A percentile compares a stretch with the other conserved stretches of the same genome.
Evolutionary conservation across 2,329 filamentous ascomycete species (phyloP).

Genomic region (Penicillium oxalicum): DNA sequence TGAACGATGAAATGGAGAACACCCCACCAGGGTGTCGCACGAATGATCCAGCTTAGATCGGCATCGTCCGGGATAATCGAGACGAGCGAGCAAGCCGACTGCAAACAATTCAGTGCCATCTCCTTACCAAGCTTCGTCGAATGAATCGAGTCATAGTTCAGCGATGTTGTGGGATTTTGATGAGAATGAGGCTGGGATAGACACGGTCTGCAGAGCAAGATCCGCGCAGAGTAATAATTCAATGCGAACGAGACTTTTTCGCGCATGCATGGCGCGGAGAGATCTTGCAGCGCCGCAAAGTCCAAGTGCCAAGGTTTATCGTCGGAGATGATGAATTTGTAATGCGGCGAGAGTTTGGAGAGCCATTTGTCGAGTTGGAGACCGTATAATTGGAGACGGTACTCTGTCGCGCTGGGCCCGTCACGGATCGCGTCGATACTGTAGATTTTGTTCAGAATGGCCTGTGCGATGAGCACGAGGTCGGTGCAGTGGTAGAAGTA

Average conservation of each 20-base stretch:
- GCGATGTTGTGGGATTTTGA: neutral
- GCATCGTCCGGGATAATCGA: slow-evolving; percentile 34
- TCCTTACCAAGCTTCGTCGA: slow-evolving; percentile 12
- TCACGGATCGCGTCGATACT: slow-evolving; percentile 33
- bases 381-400: slow-evolving; percentile 28
- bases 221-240: slow-evolving; percentile 37
- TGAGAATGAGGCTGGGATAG: slow-evolving; percentile 29
- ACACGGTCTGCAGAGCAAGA: slow-evolving; percentile 39
- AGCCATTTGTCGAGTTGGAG: slow-evolving; percentile 33
- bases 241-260: slow-evolving; percentile 36
- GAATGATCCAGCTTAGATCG: slow-evolving; percentile 30
- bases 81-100: slow-evolving; percentile 34
- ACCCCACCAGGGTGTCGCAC: slow-evolving; percentile 38
- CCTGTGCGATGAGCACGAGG: slow-evolving; percentile 32
- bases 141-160: neutral
- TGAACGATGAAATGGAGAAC: slow-evolving; percentile 42
- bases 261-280: slow-evolving; percentile 18
- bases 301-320: slow-evolving; percentile 19
- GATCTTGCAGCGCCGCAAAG: slow-evolving; percentile 9
- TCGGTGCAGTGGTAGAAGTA: slow-evolving; percentile 37
- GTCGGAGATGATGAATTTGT: slow-evolving; percentile 29
- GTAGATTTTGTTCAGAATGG: slow-evolving; percentile 35
- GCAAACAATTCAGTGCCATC: slow-evolving; percentile 34
- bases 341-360: slow-evolving; percentile 26
- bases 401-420: slow-evolving; percentile 27